Base-by-base conservation (phyloP, 73 alveolate species). In the Paramecium sexaurelia region DNA sequence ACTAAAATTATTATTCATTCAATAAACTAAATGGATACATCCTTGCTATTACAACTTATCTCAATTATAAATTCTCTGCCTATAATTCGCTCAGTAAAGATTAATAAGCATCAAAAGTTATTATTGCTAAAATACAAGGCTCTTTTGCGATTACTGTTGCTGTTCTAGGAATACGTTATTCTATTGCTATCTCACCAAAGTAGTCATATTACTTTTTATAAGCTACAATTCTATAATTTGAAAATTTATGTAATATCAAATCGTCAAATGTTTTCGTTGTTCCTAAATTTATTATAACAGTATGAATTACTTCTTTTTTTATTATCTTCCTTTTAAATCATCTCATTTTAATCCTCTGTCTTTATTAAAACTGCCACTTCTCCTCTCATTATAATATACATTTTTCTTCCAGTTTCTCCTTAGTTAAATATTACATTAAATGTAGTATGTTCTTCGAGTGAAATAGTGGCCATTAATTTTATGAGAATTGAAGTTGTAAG, bases 341-440 rank as follows among this genome's bases (percentile, higher is more conserved):
- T 24, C 51, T 61, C 67, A 51, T 51, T 51, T 51, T 51, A 20
- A 17, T 51, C 67, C 15, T 61, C 83, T 24, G 83, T 71, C 20
- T 71, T 71, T 35, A 43, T 43, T 8, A 78, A 45, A 5, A 78
- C 55, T 29, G 75, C 90, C 1, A 45, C 90, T 26, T 78, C 90
- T 6, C 90, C 90, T 24, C 41, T 45, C 3, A 78, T 19, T 22
- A 78, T 78, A 2, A 78, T 20, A 22, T 78, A 78, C 90, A 78
- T 78, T 43, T 78, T 78, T 39, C 71, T 37, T 20, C 90, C 90
- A 37, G 71, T 78, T 13, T 78, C 90, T 1, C 90, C 90, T 41
- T 78, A 45, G 41, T 78, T 78, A 78, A 78, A 78, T 2, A 78
- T 13, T 2, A 45, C 73, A 22, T 78, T 26, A 78, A 40, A 78